Conservation (phyloP, 352 stramenopile genomes). For the Aphanomyces cochlioides region DNA sequence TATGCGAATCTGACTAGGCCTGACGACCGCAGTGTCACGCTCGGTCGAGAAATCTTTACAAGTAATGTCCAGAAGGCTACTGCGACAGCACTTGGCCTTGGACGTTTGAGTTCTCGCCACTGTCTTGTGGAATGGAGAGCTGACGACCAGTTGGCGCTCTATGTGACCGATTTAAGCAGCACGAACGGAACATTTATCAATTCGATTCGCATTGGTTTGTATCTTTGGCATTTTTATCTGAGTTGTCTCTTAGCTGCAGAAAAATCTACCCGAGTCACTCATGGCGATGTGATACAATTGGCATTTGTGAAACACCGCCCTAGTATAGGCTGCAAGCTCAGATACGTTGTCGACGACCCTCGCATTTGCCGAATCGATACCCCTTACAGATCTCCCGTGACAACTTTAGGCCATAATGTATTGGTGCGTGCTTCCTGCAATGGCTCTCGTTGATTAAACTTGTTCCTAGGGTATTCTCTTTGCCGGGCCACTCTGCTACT, state of each 20-base stretch:
- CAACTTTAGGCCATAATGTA: slow-evolving; percentile 9
- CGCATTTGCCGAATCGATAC: slow-evolving; percentile 5
- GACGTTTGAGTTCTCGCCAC: not conserved
- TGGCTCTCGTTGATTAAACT: not conserved
- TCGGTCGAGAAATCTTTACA: slow-evolving; percentile 1
- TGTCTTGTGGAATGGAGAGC: slow-evolving; percentile 1
- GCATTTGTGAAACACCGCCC: not conserved
- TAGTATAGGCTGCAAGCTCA: not conserved
- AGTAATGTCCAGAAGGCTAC: not conserved
- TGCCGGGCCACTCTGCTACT: slow-evolving; percentile 8
- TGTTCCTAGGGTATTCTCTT: slow-evolving; percentile 2
- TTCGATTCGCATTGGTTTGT: not conserved
- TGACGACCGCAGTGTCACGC: not conserved
- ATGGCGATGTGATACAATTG: slow-evolving; percentile 8
- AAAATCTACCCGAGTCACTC: not conserved
- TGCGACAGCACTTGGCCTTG: not conserved
- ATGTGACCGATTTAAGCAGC: slow-evolving; percentile 10
- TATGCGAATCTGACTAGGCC: not conserved
- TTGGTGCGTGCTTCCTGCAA: not conserved
- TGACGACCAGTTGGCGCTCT: not conserved
- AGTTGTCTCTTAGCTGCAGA: not conserved
- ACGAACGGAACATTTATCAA: slow-evolving; percentile 19
- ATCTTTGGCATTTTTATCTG: not conserved
- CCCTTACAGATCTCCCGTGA: not conserved
- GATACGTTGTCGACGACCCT: slow-evolving; percentile 17